Base-by-base conservation (phyloP, 768 basidiomycete genomes). In the Rubroboletus satanas region DNA sequence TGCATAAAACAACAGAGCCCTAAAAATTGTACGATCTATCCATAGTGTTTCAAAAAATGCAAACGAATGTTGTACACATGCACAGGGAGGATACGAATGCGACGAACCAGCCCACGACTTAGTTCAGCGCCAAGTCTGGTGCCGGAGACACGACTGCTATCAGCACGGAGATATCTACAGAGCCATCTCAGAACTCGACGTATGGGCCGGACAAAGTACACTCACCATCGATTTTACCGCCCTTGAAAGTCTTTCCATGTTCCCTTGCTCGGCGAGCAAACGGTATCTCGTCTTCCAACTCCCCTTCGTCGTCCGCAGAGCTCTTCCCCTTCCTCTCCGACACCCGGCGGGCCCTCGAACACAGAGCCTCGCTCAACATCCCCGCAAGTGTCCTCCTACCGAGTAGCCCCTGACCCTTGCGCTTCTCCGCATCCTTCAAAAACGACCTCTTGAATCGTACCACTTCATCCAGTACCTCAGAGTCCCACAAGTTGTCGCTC, bases 401-500 rank as follows among this genome's bases (percentile, higher is more conserved):
- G 26, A 85, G 66, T 3, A 75, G 39, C 31, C 65, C 62, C 29
- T 58, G 57, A 37, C 62, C 60, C 10, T 37, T 50, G 9, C 60
- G 53, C 6, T 52, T 56, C 5, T 58, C 45, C 15, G 38, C 18
- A 35, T 72, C 57, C 55, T 60, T 65, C 62, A 70, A 53, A 54
- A 74, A 76, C 17, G 72, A 70, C 41, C 62, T 66, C 49, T 78
- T 77, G 69, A 88, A 84, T 36, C 84, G 75, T 15, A 77, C 70
- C 23, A 90, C 85, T 67, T 93, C 92, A 56, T 94, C 92, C 15
- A 93, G 71, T 17, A 94, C 82, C 56, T 94, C 91, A 62, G 87
- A 85, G 62, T 93, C 90, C 87, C 92, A 93, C 23, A 93, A 73
- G 63, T 94, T 94, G 69, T 94, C 92, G 58, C 84, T 83, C 47